A percentile compares a stretch with the other conserved stretches of the same genome.
Conservation (phyloP, 2,329 filamentous ascomycete species). For the Cercospora sp. region DNA sequence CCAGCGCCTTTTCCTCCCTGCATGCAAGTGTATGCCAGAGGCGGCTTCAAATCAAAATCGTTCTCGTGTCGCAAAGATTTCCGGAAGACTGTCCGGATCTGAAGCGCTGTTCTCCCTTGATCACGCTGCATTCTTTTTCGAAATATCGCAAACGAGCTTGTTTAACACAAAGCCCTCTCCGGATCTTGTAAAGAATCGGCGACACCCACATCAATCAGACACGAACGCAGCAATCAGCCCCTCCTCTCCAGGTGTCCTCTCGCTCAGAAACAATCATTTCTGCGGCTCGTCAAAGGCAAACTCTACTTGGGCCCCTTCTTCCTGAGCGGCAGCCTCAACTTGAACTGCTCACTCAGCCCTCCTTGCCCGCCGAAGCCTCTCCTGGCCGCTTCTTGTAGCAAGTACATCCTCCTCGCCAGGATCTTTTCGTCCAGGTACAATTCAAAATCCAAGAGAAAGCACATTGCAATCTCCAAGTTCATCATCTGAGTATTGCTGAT, state of each 20-base stretch:
- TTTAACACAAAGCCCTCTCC: background rate
- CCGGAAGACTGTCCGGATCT: background rate
- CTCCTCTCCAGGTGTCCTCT: background rate
- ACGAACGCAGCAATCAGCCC: background rate
- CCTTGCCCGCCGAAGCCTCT: constrained; percentile 31
- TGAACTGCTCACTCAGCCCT: constrained; percentile 36
- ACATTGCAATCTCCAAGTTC: constrained; percentile 75
- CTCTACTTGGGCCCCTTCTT: constrained; percentile 25
- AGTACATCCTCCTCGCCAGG: constrained; percentile 39
- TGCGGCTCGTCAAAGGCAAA: background rate
- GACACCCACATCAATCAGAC: background rate
- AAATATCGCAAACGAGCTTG: background rate
- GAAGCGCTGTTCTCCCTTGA: background rate
- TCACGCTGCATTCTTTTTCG: background rate
- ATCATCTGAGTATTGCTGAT: constrained; percentile 80
- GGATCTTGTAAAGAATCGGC: background rate
- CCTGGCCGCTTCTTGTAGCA: constrained; percentile 39
- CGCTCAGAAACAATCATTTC: background rate
- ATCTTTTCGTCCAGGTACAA: constrained; percentile 47
- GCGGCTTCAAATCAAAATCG: background rate
- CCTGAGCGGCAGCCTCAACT: constrained; percentile 35
- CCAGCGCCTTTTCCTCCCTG: background rate
- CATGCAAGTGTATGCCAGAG: background rate
- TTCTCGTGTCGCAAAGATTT: background rate
- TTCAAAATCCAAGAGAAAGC: constrained; percentile 75